These are phyloP conservation scores for Apophysomyces sp. DNA, from an alignment of 371 early-diverging fungal species.

Conservation along the genomic window DNA sequence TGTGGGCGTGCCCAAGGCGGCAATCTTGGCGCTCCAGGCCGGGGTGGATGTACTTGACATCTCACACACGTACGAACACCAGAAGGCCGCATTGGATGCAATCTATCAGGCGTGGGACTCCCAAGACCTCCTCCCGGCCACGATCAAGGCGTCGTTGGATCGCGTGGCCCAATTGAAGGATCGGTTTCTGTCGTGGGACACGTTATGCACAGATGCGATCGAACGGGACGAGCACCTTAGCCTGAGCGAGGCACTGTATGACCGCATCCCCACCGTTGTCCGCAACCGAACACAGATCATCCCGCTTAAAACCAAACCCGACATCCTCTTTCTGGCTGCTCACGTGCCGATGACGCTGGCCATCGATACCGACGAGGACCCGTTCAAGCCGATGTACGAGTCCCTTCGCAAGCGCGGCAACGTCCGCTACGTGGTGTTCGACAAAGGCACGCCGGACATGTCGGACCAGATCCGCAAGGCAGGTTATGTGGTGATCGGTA, in stretches of 20 bases:
- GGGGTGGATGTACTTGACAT: constrained; percentile 54
- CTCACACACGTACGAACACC: constrained; percentile 40
- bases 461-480: constrained; percentile 19
- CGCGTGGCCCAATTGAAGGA: constrained; percentile 41
- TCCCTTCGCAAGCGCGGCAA: constrained; percentile 24
- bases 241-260: constrained; percentile 33
- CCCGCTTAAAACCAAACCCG: constrained; percentile 22
- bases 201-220: constrained; percentile 1
- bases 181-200: constrained; percentile 31
- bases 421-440: constrained; percentile 33
- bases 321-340: constrained; percentile 37
- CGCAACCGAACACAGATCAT: constrained; percentile 21
- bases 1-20: constrained; percentile 32
- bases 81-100: constrained; percentile 26
- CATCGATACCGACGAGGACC: constrained; percentile 46
- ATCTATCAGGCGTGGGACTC: constrained; percentile 15
- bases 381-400: constrained; percentile 38
- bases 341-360: constrained; percentile 46
- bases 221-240: constrained; percentile 11
- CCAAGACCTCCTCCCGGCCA: constrained; percentile 7
- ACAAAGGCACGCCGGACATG: constrained; percentile 14
- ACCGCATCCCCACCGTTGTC: constrained; percentile 38
- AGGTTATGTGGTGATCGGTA: constrained; percentile 38
- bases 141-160: constrained; percentile 21
- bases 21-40: constrained; percentile 41